Percentiles rank a stretch among this genome's conserved stretches.
Evolutionary conservation across 495 filamentous ascomycete genomes (phyloP).

Genomic region (Penicillium desertorum): DNA sequence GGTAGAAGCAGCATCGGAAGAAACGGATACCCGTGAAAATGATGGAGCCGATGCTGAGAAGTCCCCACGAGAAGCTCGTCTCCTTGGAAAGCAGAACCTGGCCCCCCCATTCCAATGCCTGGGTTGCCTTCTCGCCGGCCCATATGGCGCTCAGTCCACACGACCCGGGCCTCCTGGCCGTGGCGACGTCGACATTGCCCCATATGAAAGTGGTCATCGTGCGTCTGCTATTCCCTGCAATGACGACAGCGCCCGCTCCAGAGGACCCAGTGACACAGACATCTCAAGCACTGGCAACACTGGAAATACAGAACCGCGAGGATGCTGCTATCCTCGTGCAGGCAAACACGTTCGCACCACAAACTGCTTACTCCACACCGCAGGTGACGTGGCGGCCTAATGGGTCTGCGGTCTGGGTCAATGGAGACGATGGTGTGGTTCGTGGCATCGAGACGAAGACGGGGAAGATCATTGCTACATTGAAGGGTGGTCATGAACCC

Average conservation of each 20-base stretch:
- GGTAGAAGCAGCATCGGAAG: slow-evolving; percentile 25
- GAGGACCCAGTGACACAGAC: slow-evolving; percentile 40
- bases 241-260: slow-evolving; percentile 16
- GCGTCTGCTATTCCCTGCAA: slow-evolving; percentile 53
- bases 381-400: slow-evolving; percentile 64
- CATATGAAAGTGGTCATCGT: slow-evolving; percentile 68
- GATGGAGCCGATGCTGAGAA: not conserved
- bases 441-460: slow-evolving; percentile 62
- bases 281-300: slow-evolving; percentile 48
- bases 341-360: slow-evolving; percentile 61
- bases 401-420: slow-evolving; percentile 66
- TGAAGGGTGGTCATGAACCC: slow-evolving; percentile 56
- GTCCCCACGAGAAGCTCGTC: slow-evolving; percentile 30
- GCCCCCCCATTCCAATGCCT: slow-evolving; percentile 65
- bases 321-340: slow-evolving; percentile 59
- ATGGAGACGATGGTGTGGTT: slow-evolving; percentile 66
- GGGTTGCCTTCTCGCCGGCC: slow-evolving; percentile 63
- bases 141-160: slow-evolving; percentile 56
- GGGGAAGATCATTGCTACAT: slow-evolving; percentile 53
- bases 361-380: slow-evolving; percentile 67
- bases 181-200: slow-evolving; percentile 61
- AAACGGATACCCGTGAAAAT: not conserved
- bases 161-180: slow-evolving; percentile 56
- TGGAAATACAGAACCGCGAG: slow-evolving; percentile 56
- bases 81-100: slow-evolving; percentile 59